phyloP scores from a whole-genome alignment of 768 basidiomycete genomes.

The Pleurotus djamor region DNA sequence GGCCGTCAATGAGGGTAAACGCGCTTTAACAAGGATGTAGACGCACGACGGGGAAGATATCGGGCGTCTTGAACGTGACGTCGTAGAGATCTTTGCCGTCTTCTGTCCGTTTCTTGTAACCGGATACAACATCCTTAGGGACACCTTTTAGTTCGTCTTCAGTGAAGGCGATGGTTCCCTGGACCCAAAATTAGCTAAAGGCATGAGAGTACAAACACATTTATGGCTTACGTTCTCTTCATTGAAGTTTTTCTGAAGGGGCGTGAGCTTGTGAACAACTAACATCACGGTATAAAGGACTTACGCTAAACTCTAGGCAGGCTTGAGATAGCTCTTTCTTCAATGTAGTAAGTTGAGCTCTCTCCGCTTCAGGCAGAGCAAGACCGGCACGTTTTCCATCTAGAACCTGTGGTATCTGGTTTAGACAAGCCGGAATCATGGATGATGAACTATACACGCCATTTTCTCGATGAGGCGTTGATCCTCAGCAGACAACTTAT shows the following conservation, averaged over 20 bases:
- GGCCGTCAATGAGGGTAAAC: background rate
- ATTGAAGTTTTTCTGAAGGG: slow-evolving; percentile 79
- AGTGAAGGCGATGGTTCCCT: slow-evolving; percentile 67
- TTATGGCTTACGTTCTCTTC: slow-evolving; percentile 66
- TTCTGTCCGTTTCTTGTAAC: slow-evolving; percentile 67
- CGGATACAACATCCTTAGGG: slow-evolving; percentile 74
- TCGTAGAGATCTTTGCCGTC: slow-evolving; percentile 53
- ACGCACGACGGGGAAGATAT: slow-evolving; percentile 12
- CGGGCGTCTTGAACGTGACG: slow-evolving; percentile 14
- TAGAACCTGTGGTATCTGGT: slow-evolving; percentile 38
- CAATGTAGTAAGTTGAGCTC: slow-evolving; percentile 51
- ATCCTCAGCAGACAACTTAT: slow-evolving; percentile 63
- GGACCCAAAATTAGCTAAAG: slow-evolving; percentile 1
- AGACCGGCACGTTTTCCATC: slow-evolving; percentile 83
- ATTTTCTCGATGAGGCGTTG: slow-evolving; percentile 79
- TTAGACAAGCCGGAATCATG: background rate
- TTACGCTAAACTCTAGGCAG: slow-evolving; percentile 76
- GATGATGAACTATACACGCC: slow-evolving; percentile 25
- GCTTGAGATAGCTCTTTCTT: slow-evolving; percentile 78
- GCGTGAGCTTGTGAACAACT: slow-evolving; percentile 4
- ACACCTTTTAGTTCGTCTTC: slow-evolving; percentile 77
- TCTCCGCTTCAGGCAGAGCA: slow-evolving; percentile 62
- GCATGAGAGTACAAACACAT: background rate
- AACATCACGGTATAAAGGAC: slow-evolving; percentile 17
- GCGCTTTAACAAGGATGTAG: background rate